Evolutionary conservation across 805 yeast species (phyloP), one percentile per base, ranked within the genome.

Genomic region (Suhomyces sp.): DNA sequence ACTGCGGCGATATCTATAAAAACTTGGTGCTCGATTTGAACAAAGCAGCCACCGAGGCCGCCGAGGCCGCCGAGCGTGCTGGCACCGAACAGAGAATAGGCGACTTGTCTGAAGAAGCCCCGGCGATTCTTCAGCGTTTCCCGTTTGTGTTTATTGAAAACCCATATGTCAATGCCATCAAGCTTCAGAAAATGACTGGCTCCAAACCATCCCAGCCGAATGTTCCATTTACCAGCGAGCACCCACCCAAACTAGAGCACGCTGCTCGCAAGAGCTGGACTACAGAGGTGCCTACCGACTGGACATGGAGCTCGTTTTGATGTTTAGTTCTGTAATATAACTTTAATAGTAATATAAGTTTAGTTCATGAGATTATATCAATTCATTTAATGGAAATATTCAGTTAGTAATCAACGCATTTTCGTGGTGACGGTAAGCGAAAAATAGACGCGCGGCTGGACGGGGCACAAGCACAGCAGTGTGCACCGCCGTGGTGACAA

Each of bases 301-400:
- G 84, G 83, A 74, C 71, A 26, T 79, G 84, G 83, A 78, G 83
- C 60, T 77, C 83, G 5, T 78, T 79, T 59, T 78, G 57, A 62
- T 41, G 31, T 9, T 38, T 17, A 19, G 24, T 38, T 38, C 22
- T 36, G 17, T 36, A 15, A 36, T 36, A 26, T 26, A 7, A 36
- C 22, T 36, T 17, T 36, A 36, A 6, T 35, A 35, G 6, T 35
- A 35, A n/a, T 19, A 19, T 35, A 10, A 15, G 40, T 35, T 35
- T 35, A 35, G 13, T n/a, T 35, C 26, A 3, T 7, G 26, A 24
- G 3, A 24, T 19, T 19, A 19, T 19, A 19, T 19, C 19, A 19
- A 19, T 19, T 19, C 19, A 19, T 2, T 19, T 19, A 19, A 3
- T 19, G 19, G 19, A 19, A 19, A 19, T 19, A 19, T 19, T 3